Base-by-base conservation (phyloP, 108 stramenopile genomes). In the Nitzschia putrida region DNA sequence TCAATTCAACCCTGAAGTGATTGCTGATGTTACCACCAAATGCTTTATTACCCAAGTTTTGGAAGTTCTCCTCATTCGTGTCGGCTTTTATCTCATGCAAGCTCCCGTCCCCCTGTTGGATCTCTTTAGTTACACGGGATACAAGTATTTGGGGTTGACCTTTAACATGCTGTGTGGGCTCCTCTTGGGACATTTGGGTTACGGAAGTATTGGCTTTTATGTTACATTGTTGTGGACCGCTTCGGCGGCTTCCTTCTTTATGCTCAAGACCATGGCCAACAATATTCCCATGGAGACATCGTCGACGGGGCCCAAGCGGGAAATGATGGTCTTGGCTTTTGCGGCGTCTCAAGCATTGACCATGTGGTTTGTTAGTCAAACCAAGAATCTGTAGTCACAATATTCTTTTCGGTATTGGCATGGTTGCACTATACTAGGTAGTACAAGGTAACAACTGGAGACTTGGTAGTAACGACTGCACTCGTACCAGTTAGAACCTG, bases 41-140 rank as follows among this genome's bases (percentile, higher is more conserved):
- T 98, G 95, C 73, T 69, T 97, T 44, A 74, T 95, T 0, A 81
- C 87, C 21, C 96, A 98, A 84, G 39, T 96, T 38, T 61, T 97
- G 29, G 97, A 98, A 72, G 92, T 97, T 12, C 59, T 89, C 38
- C 78, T 82, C 45, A 92, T 97, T 53, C 91, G 95, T 25, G 70
- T 96, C 38, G 95, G 96, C 8, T 84, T 96, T 45, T 97, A 97
- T 74, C 53, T 89, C 57, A 89, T 97, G 88, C 82, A 93, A 53
- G 81, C 80, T 12, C 79, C 85, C 3, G 76, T 87, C 20, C 65
- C 85, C 16, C 60, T 89, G 8, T 49, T 96, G 64, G 95, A 96
- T 71, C 51, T 96, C 10, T 78, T 91, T 54, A 68, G 77, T 49
- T 91, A 89, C 42, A 92, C 91, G 1, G 95, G 95, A 64, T 96